phyloP scores from a whole-genome alignment of 805 yeast genomes.

The Candida insectorum region DNA sequence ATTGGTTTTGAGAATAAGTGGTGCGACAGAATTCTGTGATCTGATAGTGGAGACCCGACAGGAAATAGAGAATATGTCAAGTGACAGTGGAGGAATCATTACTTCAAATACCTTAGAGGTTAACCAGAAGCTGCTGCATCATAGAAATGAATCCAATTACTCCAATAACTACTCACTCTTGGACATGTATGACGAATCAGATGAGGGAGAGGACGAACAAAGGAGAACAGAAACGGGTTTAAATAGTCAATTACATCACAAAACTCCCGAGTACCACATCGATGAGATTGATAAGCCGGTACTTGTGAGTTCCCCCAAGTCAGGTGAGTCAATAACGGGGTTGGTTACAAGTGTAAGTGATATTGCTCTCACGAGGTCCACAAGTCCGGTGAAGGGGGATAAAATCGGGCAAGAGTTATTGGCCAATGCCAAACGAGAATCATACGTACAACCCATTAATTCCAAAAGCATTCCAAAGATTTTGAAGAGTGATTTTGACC shows the following conservation, averaged over 20 bases:
- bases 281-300: not conserved
- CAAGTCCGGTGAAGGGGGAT: too few relatives aligned
- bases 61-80: too few relatives aligned
- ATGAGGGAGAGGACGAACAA: constrained; percentile 6
- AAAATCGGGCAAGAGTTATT: constrained; percentile 5
- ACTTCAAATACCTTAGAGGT: too few relatives aligned
- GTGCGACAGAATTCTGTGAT: too few relatives aligned
- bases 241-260: too few relatives aligned
- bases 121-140: too few relatives aligned
- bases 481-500: constrained; percentile 42
- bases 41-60: too few relatives aligned
- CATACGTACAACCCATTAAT: constrained; percentile 9
- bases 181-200: constrained; percentile 28
- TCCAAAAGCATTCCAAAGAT: constrained; percentile 10
- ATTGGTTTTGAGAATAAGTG: too few relatives aligned
- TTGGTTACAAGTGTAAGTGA: not conserved
- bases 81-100: too few relatives aligned
- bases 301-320: not conserved
- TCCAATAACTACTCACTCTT: constrained; percentile 36
- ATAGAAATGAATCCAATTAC: constrained; percentile 26
- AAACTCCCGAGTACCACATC: not conserved
- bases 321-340: not conserved
- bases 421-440: constrained; percentile 8
- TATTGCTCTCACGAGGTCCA: not conserved
- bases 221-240: too few relatives aligned